Percentiles rank a stretch among this genome's conserved stretches.
Evolutionary conservation across 371 early-diverging fungal species (phyloP).

Genomic region (Mucor indicus): DNA sequence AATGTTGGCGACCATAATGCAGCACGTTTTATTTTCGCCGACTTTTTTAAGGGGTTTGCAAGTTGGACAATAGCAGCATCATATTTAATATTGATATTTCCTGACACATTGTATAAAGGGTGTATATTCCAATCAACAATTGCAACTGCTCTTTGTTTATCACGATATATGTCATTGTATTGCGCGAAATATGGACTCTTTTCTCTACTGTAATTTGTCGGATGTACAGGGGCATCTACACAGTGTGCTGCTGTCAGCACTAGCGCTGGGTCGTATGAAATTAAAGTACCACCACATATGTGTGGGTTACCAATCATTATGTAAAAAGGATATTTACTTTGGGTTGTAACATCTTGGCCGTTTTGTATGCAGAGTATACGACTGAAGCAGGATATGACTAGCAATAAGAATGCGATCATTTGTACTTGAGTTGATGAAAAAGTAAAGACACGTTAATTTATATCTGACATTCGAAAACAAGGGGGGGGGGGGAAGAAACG

Average conservation of each 20-base stretch:
- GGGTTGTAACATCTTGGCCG: slow-evolving; percentile 24
- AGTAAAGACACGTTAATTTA: no score
- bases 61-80: slow-evolving; percentile 41
- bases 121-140: slow-evolving; percentile 37
- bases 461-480: no score
- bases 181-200: slow-evolving; percentile 16
- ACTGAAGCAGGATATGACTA: no score
- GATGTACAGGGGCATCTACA: slow-evolving; percentile 27
- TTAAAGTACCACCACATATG: slow-evolving; percentile 42
- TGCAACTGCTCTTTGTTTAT: neutral
- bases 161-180: slow-evolving; percentile 5
- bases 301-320: slow-evolving; percentile 48
- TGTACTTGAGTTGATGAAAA: no score
- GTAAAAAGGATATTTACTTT: slow-evolving; percentile 38
- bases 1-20: slow-evolving; percentile 29
- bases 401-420: no score
- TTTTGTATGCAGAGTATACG: slow-evolving; percentile 21
- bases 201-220: slow-evolving; percentile 1
- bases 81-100: slow-evolving; percentile 24
- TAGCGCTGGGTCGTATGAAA: slow-evolving; percentile 38
- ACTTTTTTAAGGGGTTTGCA: slow-evolving; percentile 19
- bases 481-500: no score
- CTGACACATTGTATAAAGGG: slow-evolving; percentile 26
- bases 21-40: slow-evolving; percentile 16
- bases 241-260: slow-evolving; percentile 53